Evolutionary conservation across 345 rosid genomes (phyloP).

Genomic region (Kandelia obovata): DNA sequence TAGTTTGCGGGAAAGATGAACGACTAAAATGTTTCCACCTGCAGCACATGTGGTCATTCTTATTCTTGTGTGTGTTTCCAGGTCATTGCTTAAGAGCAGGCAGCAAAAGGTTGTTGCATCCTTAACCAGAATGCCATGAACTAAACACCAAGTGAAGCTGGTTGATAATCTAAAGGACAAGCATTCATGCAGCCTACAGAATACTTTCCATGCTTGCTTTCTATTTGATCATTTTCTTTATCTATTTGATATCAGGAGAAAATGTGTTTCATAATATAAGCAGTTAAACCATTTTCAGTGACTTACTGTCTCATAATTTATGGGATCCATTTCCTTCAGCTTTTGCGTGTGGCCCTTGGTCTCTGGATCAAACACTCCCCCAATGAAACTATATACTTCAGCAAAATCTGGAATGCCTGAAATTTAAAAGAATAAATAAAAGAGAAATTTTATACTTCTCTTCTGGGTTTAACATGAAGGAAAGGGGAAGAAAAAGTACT

Average conservation of each 20-base stretch:
- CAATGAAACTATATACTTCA: slow-evolving; percentile 88
- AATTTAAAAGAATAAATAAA: slow-evolving; percentile 19
- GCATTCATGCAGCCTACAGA: background rate
- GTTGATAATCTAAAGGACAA: too few relatives aligned
- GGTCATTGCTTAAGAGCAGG: background rate
- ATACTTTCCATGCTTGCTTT: background rate
- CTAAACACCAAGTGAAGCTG: too few relatives aligned
- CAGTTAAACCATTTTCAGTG: background rate
- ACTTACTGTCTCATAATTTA: slow-evolving; percentile 90
- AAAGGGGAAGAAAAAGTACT: background rate
- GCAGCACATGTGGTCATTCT: background rate
- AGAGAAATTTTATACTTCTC: slow-evolving; percentile 1
- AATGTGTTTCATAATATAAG: slow-evolving; percentile 7
- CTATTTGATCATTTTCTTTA: background rate
- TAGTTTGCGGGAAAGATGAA: background rate
- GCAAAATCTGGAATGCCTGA: slow-evolving; percentile 84
- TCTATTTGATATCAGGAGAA: background rate
- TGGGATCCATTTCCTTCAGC: slow-evolving; percentile 97
- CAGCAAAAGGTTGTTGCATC: background rate
- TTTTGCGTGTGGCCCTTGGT: slow-evolving; percentile 61
- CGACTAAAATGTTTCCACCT: background rate
- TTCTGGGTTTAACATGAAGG: slow-evolving; percentile 4
- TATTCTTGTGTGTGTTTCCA: background rate
- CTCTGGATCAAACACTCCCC: slow-evolving; percentile 85
- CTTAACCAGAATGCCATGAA: too few relatives aligned